Evolutionary conservation across 129 eudicot genomes (phyloP), one percentile per base, ranked within the genome.

Genomic region (Helichrysum umbraculigerum): DNA sequence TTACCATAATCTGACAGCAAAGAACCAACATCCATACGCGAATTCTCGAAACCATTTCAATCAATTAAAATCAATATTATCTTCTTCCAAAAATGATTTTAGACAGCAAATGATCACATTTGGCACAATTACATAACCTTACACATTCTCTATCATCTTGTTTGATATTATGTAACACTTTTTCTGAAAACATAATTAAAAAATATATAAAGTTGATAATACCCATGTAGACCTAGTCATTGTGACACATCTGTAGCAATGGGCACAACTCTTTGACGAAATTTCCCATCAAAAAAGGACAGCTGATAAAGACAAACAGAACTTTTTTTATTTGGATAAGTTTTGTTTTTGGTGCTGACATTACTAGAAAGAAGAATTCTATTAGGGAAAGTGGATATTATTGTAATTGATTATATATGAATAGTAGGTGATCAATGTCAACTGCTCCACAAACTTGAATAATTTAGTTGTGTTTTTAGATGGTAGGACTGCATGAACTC

Each of bases 21-120:
- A 89, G 57, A 61, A 83, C 32, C 84, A 85, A 52, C 72, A 83
- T 10, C 82, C 66, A 76, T 58, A 88, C 67, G 78, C 60, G 9
- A 79, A 76, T 78, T 35, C 79, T 79, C 12, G 70, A 54, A 71
- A 74, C 79, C 97, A 91, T 88, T 41, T 77, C 78, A 65, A 42
- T 8, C 10, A 10, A 9, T 58, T 19, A 20, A 21, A 85, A 32
- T 28, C 37, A 70, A 66, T 25, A 70, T 52, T 33, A 70, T 78
- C 47, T 56, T 74, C 42, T 57, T 73, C 51, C 11, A 7, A 17
- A 12, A 15, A n/a, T 17, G 30, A 34, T 7, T 39, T 70, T 79
- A 74, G 42, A 57, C 54, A 16, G 64, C 30, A 73, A 67, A 73
- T 67, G 61, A 51, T 20, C 67, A 73, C 79, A 80, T 73, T 66